These are phyloP conservation scores for Colletotrichum salicis DNA, from an alignment of 2,329 filamentous ascomycete species.

Conservation along the genomic window DNA sequence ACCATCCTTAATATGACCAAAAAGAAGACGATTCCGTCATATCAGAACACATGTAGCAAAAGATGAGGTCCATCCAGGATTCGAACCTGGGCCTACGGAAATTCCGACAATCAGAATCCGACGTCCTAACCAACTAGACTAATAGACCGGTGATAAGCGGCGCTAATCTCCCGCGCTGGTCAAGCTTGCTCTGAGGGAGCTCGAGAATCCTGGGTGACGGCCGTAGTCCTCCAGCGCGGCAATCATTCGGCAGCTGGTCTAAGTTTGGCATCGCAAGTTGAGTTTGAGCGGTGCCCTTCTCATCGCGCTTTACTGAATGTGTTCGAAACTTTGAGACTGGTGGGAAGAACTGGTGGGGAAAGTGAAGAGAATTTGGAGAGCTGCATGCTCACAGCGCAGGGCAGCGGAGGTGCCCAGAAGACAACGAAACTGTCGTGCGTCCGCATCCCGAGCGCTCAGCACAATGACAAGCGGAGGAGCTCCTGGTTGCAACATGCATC, in stretches of 20 bases:
- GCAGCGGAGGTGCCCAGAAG: neutral
- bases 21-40: neutral
- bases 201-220: neutral
- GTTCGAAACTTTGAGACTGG: neutral
- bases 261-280: neutral
- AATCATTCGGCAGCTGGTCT: no score
- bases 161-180: neutral
- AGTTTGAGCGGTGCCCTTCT: neutral
- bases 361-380: neutral
- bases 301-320: neutral
- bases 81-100: conserved; percentile 36
- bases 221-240: neutral
- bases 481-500: neutral
- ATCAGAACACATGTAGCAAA: neutral
- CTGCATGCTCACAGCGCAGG: no score
- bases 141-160: conserved; percentile 15
- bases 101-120: conserved; percentile 30
- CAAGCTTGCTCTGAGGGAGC: fast-evolving
- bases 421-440: neutral
- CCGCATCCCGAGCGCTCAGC: neutral
- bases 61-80: conserved; percentile 34
- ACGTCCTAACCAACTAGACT: conserved; percentile 37
- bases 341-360: neutral
- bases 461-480: neutral
- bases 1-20: neutral